Evolutionary conservation across 495 filamentous ascomycete species (phyloP), one percentile per base, ranked within the genome.

Genomic region (Sordaria brevicollis): DNA sequence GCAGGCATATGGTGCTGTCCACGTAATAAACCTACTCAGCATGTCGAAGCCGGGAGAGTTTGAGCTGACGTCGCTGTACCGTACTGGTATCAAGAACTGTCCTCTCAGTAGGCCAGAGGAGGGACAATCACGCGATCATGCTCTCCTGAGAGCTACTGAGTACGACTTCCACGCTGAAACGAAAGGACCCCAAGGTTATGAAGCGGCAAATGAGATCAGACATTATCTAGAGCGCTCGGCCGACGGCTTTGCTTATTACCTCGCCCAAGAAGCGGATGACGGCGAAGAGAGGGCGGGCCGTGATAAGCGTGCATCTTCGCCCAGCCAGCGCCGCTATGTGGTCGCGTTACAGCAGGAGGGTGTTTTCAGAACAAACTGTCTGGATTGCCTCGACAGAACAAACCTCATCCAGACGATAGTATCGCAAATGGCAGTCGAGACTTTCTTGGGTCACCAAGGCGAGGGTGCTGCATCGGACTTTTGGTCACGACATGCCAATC

Each of bases 121-220:
- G 31, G 75, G 79, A 73, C 70, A 76, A 35, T 81, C 82, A n/a
- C 78, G 82, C n/a, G 90, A 89, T 37, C 88, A 89, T 74, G 86
- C 90, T 66, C 82, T 97, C 35, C 79, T 97, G 34, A 85, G 86
- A 70, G 84, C 89, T 65, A 96, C 94, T 10, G 90, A 94, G 73
- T 98, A 92, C 74, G 94, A 99, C 80, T 97, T 98, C 69, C 92
- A 97, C 76, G 94, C 93, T 4, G 93, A 98, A 79, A 95, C 95
- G 1, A 91, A 92, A 74, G 93, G 92, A 8, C 90, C 93, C 0
- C 83, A 86, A 62, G 94, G 95, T 4, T 99, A 97, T 75, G 94
- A 94, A 72, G 91, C 92, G 68, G 94, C 94, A 49, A 89, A 86
- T 73, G 83, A 87, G 75, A 95, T 99, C 66, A 89, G 87, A 67